phyloP scores from a whole-genome alignment of 2,329 filamentous ascomycete species.

The Talaromyces sp. region DNA sequence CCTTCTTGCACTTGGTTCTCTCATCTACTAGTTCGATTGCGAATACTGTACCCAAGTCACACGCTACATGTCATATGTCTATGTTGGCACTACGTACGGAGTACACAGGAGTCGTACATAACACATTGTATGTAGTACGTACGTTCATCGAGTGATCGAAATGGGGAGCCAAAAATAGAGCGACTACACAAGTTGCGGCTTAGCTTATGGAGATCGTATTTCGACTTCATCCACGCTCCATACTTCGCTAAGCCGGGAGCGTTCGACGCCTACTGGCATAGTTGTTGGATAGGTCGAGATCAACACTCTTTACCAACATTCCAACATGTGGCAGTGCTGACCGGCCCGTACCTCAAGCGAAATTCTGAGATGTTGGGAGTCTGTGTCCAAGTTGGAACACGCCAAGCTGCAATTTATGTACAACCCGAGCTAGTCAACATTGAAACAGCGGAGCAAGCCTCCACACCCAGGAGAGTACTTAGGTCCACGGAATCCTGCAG shows the following conservation, averaged over 20 bases:
- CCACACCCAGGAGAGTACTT: not conserved
- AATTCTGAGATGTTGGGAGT: not conserved
- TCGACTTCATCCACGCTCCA: not conserved
- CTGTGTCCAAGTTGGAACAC: not conserved
- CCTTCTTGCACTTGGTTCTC: not conserved
- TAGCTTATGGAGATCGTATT: not conserved
- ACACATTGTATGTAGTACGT: not conserved
- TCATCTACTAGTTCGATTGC: not conserved
- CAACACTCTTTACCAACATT: not conserved
- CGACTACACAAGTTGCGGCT: not conserved
- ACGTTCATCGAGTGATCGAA: not conserved
- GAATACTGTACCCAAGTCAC: not conserved
- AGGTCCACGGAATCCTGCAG: not conserved
- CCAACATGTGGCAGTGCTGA: not conserved
- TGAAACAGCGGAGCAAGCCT: not conserved
- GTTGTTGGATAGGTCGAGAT: not conserved
- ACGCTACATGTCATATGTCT: not conserved
- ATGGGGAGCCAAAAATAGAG: not conserved
- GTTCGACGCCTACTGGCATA: not conserved
- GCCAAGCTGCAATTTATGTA: constrained; percentile 1
- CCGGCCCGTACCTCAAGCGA: not conserved
- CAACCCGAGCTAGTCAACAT: not conserved
- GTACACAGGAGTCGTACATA: not conserved
- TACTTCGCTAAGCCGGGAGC: not conserved
- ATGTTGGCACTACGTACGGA: not conserved